phyloP scores from a whole-genome alignment of 768 basidiomycete species.

The Russula griseocarnosa region DNA sequence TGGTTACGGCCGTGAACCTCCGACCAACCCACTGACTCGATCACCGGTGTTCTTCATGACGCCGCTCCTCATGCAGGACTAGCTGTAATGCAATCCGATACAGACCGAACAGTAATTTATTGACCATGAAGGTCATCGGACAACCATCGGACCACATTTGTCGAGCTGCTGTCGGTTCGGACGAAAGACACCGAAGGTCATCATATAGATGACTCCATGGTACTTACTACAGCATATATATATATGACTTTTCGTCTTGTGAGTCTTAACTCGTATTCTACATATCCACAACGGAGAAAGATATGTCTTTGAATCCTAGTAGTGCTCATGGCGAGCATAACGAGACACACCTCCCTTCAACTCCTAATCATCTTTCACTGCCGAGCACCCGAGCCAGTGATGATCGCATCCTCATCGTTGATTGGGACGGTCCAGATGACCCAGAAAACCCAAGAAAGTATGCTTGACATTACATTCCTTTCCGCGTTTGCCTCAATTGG shows the following conservation, averaged over 20 bases:
- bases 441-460: slow-evolving; percentile 25
- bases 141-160: not conserved
- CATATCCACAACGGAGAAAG: not conserved
- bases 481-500: not conserved
- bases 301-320: not conserved
- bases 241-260: not conserved
- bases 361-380: not conserved
- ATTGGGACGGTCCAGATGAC: slow-evolving; percentile 26
- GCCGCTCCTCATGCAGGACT: no score
- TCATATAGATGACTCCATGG: not conserved
- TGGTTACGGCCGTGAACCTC: not conserved
- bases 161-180: not conserved
- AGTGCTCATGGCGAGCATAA: not conserved
- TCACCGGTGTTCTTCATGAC: no score
- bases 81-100: no score
- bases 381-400: no score
- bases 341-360: not conserved
- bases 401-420: slow-evolving; percentile 10
- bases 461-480: not conserved
- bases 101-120: no score
- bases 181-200: not conserved
- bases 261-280: not conserved
- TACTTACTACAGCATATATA: not conserved
- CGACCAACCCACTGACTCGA: not conserved
- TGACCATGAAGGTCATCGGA: no score